Evolutionary conservation across 2,329 filamentous ascomycete species (phyloP).

Genomic region (Colletotrichum kahawae): DNA sequence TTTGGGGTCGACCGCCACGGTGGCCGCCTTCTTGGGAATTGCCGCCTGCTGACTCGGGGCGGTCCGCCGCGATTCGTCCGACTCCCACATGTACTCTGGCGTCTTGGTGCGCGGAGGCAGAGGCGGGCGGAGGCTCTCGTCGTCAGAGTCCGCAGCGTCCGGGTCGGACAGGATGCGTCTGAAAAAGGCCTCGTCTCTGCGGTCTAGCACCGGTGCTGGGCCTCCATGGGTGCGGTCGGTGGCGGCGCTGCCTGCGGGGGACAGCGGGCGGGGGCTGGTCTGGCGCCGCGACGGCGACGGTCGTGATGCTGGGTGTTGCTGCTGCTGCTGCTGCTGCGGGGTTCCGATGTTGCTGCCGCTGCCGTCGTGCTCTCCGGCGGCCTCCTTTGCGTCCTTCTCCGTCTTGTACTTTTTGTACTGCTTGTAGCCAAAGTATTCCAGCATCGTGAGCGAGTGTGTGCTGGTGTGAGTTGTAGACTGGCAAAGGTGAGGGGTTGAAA

Average conservation of each 20-base stretch:
- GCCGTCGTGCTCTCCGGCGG: conserved; percentile 21
- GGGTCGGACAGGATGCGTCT: conserved; percentile 52
- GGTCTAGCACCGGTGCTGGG: conserved; percentile 53
- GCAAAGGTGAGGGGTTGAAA: background rate
- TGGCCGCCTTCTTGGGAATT: conserved; percentile 26
- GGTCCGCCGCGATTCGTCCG: conserved; percentile 21
- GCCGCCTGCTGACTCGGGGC: conserved; percentile 4
- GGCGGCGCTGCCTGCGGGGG: conserved; percentile 28
- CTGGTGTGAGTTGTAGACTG: background rate
- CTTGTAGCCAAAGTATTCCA: conserved; percentile 68
- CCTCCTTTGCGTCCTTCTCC: conserved; percentile 46
- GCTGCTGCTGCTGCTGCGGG: background rate
- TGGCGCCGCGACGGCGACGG: conserved; percentile 18
- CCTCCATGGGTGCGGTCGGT: conserved; percentile 26
- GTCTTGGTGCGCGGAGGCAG: conserved; percentile 60
- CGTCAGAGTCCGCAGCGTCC: conserved; percentile 27
- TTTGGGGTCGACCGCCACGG: conserved; percentile 31
- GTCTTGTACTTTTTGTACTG: conserved; percentile 66
- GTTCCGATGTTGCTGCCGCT: conserved; percentile 9
- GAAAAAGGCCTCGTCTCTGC: conserved; percentile 64
- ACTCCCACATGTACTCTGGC: conserved; percentile 54
- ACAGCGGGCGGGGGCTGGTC: conserved; percentile 24
- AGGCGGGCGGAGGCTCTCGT: conserved; percentile 52
- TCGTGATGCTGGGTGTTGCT: background rate
- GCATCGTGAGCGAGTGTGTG: conserved; percentile 46